Evolutionary conservation across 2,329 filamentous ascomycete genomes (phyloP).

Genomic region (Aspergillus sp.): DNA sequence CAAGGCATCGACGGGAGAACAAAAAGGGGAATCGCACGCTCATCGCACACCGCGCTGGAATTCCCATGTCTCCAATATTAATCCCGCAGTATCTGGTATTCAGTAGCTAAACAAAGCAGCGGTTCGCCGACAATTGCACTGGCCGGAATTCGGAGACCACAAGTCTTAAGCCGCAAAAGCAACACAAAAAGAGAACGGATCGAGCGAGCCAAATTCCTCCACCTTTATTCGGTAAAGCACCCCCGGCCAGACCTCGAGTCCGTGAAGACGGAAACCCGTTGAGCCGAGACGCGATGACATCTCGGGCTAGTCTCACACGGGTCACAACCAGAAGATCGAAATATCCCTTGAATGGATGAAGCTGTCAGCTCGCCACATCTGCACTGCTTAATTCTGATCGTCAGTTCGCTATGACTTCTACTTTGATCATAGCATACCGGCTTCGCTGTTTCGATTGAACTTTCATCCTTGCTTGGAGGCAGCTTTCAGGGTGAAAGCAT

Average conservation of each 20-base stretch:
- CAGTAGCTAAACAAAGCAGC: neutral
- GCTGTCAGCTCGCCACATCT: conserved; percentile 3
- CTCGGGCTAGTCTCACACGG: neutral
- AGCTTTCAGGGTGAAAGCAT: neutral
- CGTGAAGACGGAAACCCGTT: conserved; percentile 6
- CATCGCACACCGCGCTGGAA: neutral
- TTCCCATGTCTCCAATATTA: neutral
- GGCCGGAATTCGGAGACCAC: neutral
- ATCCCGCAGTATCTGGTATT: neutral
- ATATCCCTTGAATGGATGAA: neutral
- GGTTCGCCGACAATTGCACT: neutral
- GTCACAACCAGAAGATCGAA: conserved; percentile 1
- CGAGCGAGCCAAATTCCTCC: neutral
- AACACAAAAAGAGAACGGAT: neutral
- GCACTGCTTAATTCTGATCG: conserved; percentile 1
- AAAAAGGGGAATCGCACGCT: conserved; percentile 7
- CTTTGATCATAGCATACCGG: neutral
- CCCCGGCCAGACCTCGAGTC: neutral
- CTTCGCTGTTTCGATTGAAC: neutral
- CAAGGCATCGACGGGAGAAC: neutral
- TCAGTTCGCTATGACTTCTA: neutral
- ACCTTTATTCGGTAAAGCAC: neutral
- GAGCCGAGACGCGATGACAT: neutral
- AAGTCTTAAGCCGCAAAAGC: neutral
- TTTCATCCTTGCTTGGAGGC: neutral